Base-by-base conservation (phyloP, 1,284 basidiomycete species). In the Leccinum cinnamomeum region DNA sequence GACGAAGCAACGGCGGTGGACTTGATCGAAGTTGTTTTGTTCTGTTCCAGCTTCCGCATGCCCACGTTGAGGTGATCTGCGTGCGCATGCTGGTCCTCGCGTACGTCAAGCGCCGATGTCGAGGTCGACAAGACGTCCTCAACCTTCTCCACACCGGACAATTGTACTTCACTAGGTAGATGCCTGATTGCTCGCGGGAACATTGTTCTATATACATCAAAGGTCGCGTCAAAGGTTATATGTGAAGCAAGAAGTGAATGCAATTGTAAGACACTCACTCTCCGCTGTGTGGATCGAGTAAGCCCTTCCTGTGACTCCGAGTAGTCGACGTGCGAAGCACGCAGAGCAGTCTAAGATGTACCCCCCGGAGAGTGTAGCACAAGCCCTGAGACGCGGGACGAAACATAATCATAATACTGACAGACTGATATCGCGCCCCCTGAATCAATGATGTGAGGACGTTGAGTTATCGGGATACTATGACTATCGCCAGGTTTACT, bases 361-460 rank as follows among this genome's bases (percentile, higher is more conserved):
- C 6, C 20, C 30, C 11, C 57, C 7, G 44, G 18, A 7, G 64
- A 53, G 16, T 23, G 18, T 3, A 35, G 23, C 23, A 44, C 23
- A 30, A 12, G 11, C 18, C 2, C 16, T 18, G 64, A 28, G 16
- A 1, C 20, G n/a, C 20, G 20, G 12, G 46, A 48, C 7, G 46
- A 23, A 48, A 23, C 30, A 30, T 1, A 28, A 28, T 28, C 30
- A 30, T 1, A 28, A 28, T 28, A 4, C 14, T 18, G 23, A 25
- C 23, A 25, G 7, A 18, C 14, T 11, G 25, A 56, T 28, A 18
- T 56, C 50, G 4, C 11, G 16, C 20, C 30, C 57, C 57, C 67
- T 71, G 20, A 28, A 39, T 41, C 16, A 44, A 39, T 16, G 20
- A 48, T 2, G 20, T 59, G 35, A 59, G 54, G 16, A 33, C 10